Evolutionary conservation across 2,329 filamentous ascomycete genomes (phyloP), one percentile per base, ranked within the genome.

Genomic region (Aspergillus intermedius): DNA sequence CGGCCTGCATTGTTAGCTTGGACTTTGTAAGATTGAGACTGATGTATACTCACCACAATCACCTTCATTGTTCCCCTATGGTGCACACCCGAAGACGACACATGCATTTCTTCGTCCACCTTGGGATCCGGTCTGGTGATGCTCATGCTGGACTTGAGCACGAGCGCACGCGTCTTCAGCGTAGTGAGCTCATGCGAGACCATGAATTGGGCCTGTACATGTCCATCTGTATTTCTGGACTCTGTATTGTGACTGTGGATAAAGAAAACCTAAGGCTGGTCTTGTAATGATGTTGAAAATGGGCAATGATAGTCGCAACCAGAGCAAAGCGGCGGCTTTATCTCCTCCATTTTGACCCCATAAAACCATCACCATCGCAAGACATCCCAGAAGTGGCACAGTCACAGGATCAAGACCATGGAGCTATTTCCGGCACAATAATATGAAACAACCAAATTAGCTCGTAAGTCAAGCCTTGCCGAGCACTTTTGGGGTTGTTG

Each of bases 71-170:
- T 49, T 21, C 46, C 49, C 22, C 42, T 43, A 39, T 53, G 45
- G 34, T 53, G 42, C 21, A 51, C 49, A 3, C 44, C 44, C 23
- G 17, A 19, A 6, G 41, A 43, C 4, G 44, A 21, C 32, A 50
- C 42, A 15, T 54, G 47, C 6, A 54, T 47, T 12, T 35, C 30
- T 25, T 15, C 19, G 34, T 54, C 50, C 12, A 40, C 47, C 39
- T 48, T 53, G 34, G 50, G 50, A n/a, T 53, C 45, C 3, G 50
- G 50, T 7, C 45, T 53, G 45, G 48, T 23, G 42, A 53, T 50
- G 5, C 40, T 42, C n/a, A 53, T 46, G 17, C 45, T 48, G 25
- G 50, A 50, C 10, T 43, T 45, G 42, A 53, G 49, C 12, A 53
- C 50, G 4, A 53, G 50, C 4, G 40, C 48, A 25, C 50, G 42